phyloP scores from a whole-genome alignment of 768 basidiomycete species.

The Boletus fagicola region DNA sequence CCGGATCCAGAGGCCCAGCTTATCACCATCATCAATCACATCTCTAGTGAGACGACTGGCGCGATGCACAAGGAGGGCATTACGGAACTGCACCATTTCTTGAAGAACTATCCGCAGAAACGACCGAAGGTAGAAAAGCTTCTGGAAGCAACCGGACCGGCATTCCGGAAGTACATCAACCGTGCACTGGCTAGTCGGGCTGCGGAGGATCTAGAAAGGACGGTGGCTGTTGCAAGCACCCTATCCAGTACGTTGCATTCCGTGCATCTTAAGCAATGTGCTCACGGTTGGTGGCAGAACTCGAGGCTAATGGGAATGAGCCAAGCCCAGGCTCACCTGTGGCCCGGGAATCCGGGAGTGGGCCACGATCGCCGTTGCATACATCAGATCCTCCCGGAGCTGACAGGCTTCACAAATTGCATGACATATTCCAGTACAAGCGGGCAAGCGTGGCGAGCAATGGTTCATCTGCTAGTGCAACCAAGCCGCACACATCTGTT shows the following conservation, averaged over 20 bases:
- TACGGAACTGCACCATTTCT: conserved; percentile 89
- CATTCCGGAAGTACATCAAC: conserved; percentile 89
- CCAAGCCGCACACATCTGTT: conserved; percentile 13
- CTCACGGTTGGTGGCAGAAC: conserved; percentile 40
- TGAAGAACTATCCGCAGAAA: conserved; percentile 88
- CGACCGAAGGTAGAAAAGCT: conserved; percentile 80
- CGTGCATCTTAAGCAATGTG: background rate
- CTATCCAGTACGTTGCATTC: conserved; percentile 60
- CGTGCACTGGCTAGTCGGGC: conserved; percentile 84
- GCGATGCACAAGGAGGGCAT: conserved; percentile 92
- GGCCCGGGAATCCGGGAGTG: conserved; percentile 27
- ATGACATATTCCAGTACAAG: conserved; percentile 78
- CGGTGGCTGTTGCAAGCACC: conserved; percentile 79
- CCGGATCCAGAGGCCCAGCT: conserved; percentile 86
- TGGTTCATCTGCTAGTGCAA: conserved; percentile 34
- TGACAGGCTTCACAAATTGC: conserved; percentile 70
- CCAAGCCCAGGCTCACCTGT: conserved; percentile 36
- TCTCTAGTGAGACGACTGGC: conserved; percentile 84
- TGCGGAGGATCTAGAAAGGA: conserved; percentile 81
- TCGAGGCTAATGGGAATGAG: conserved; percentile 55
- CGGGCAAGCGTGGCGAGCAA: conserved; percentile 61
- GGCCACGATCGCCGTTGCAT: conserved; percentile 37
- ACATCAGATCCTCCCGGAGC: conserved; percentile 42
- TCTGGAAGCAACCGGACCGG: conserved; percentile 83
- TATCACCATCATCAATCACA: conserved; percentile 79